phyloP scores from a whole-genome alignment of 768 basidiomycete species.

The Tricholoma matsutake region DNA sequence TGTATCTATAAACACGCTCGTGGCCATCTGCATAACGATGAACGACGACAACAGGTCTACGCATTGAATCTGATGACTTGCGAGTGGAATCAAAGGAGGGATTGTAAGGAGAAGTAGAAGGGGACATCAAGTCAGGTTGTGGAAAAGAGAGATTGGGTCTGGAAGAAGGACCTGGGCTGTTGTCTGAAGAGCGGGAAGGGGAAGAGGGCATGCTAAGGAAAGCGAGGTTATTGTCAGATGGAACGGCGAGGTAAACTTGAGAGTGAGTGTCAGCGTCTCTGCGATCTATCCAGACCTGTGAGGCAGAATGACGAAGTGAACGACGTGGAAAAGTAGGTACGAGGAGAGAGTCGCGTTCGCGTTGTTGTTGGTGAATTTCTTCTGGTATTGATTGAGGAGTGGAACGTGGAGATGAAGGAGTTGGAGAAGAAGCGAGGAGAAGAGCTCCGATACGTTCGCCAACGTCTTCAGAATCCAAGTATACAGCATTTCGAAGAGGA shows the following conservation, averaged over 20 bases:
- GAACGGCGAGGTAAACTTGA: background rate
- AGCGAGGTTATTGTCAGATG: background rate
- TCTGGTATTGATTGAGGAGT: background rate
- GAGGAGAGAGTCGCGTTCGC: constrained; percentile 1
- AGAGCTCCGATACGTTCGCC: constrained; percentile 22
- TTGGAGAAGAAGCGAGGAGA: constrained; percentile 11
- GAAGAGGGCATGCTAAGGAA: background rate
- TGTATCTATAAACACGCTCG: background rate
- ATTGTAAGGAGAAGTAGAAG: too few species aligned
- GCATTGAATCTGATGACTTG: background rate
- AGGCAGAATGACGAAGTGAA: background rate
- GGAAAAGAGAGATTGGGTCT: too few species aligned
- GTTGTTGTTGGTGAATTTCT: background rate
- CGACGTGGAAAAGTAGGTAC: background rate
- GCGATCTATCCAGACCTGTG: constrained; percentile 7
- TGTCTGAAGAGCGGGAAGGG: background rate
- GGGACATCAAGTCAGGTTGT: too few species aligned
- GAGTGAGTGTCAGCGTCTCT: constrained; percentile 1
- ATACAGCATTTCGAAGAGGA: constrained; percentile 29
- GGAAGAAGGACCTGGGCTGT: background rate
- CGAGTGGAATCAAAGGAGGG: background rate
- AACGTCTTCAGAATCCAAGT: constrained; percentile 33
- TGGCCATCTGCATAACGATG: background rate
- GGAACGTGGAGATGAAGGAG: constrained; percentile 1
- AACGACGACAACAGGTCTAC: background rate